Base-by-base conservation (phyloP, 73 alveolate genomes). In the Uronychia binucleata region DNA sequence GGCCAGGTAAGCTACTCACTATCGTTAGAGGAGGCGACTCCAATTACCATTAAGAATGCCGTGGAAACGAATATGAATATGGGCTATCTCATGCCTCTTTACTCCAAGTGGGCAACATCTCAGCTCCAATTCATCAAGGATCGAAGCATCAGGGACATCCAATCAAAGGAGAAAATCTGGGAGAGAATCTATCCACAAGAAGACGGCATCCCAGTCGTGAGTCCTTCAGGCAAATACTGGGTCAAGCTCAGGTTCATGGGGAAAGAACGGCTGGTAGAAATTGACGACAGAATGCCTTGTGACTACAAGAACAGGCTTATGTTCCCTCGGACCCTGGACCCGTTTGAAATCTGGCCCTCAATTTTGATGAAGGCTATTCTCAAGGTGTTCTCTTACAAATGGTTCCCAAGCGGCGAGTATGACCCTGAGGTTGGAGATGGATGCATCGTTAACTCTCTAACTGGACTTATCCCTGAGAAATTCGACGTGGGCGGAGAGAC, bases 111-210 rank as follows among this genome's bases (percentile, higher is more conserved):
- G 99, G 86, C 96, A 26, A 97, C 99, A 0, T 95, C 99, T 27
- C 94, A 96, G 86, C 93, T 96, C 58, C 96, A 98, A 81, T 86
- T 97, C 58, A 94, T 98, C 77, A 98, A 96, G 87, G 99, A 98
- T 82, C 88, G 98, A 88, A 88, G 93, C 84, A 93, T 97, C 75
- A 90, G 95, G 78, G 99, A 98, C 79, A 92, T 92, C 26, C 91
- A 92, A 82, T 93, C 98, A 1, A 92, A 95, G 59, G 98, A 97
- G 94, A 84, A 94, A 67, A 84, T 98, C 25, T 94, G 97, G 93
- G 88, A 95, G 81, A 96, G 98, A 85, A 97, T 98, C 30, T 98
- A 92, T 85, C 99, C 99, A 14, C 97, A 98, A 92, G 96, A 98
- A 86, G 98, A 98, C 88, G 99, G 99, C 25, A 95, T 93, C 28